Base-by-base conservation (phyloP, 768 basidiomycete genomes). In the Boletus tylopilopsis region DNA sequence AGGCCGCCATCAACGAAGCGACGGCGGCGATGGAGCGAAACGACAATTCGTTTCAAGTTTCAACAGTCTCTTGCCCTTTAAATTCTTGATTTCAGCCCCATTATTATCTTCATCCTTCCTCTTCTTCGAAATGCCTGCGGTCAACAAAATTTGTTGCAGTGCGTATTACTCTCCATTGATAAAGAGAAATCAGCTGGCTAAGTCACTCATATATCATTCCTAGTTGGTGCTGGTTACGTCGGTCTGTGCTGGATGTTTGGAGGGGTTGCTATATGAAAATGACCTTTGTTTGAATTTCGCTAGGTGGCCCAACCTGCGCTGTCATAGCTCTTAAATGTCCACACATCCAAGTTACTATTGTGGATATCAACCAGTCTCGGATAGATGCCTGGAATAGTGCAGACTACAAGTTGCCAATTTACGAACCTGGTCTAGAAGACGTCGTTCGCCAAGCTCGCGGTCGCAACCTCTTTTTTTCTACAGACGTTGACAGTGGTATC, bases 331-430 rank as follows among this genome's bases (percentile, higher is more conserved):
- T 90, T 58, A 94, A 91, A 70, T 95, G 93, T 68, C 91, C 94
- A 42, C 80, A 94, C 64, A 90, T 97, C 72, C 74, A 74, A 37
- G 95, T 99, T 65, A 99, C 94, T 62, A 99, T 99, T 62, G 96
- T 98, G 63, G 96, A 99, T 72, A 79, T 99, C 60, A 98, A 98
- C 79, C 77, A 94, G 67, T 76, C 85, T 51, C 87, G 96, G 53
- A 83, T 99, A 70, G 90, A 92, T 67, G 95, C 94, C 16, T 99
- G 96, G 96, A 99, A 99, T 74, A 85, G 82, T 66, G 69, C 81
- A 42, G 80, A 91, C 67, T 94, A 82, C 68, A 71, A 76, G 30
- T 76, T 99, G 18, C 96, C 96, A 43, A 99, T 99, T 68, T 99
- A 96, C 69, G 96, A 99, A 68, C 96, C 96, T 6, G 95, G 96